These are phyloP conservation scores for Gryganskiella cystojenkinii DNA, from an alignment of 192 early-diverging fungal genomes.

Conservation along the genomic window DNA sequence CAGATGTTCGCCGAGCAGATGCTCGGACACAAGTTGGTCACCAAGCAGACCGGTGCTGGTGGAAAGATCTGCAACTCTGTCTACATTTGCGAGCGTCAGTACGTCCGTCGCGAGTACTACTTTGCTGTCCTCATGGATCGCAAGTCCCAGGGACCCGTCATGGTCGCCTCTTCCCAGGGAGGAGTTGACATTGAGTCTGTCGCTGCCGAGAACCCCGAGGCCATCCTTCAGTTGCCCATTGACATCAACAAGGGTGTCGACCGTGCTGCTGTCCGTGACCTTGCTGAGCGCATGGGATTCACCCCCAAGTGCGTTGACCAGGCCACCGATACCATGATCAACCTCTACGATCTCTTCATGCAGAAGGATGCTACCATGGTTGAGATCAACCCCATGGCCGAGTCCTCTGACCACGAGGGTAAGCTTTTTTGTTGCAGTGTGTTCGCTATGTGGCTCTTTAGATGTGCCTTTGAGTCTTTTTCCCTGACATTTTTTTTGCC, in stretches of 20 bases:
- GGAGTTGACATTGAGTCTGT: slow-evolving; percentile 99
- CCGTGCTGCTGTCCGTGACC: slow-evolving; percentile 74
- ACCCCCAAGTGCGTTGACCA: slow-evolving; percentile 77
- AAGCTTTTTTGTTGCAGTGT: slow-evolving; percentile 6
- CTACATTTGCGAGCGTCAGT: slow-evolving; percentile 96
- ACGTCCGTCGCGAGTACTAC: slow-evolving; percentile 98
- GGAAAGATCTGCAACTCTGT: slow-evolving; percentile 96
- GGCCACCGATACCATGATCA: slow-evolving; percentile 92
- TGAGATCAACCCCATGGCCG: slow-evolving; percentile 99
- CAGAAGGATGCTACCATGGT: slow-evolving; percentile 98
- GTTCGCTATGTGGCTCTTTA: not conserved
- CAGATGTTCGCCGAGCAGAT: slow-evolving; percentile 92
- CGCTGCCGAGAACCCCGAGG: slow-evolving; percentile 94
- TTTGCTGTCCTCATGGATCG: slow-evolving; percentile 99
- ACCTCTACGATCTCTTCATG: slow-evolving; percentile 96
- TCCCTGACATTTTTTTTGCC: not conserved
- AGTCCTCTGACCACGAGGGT: slow-evolving; percentile 88
- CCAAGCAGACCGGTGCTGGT: slow-evolving; percentile 97
- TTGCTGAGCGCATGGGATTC: slow-evolving; percentile 94
- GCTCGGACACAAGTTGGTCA: slow-evolving; percentile 97
- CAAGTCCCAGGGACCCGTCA: slow-evolving; percentile 91
- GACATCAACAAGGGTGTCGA: slow-evolving; percentile 89
- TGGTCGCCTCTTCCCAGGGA: slow-evolving; percentile 97
- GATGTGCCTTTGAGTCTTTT: not conserved
- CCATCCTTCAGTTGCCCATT: slow-evolving; percentile 92